Evolutionary conservation across 2,329 filamentous ascomycete species (phyloP).

Genomic region (Penicillium vulpinum): DNA sequence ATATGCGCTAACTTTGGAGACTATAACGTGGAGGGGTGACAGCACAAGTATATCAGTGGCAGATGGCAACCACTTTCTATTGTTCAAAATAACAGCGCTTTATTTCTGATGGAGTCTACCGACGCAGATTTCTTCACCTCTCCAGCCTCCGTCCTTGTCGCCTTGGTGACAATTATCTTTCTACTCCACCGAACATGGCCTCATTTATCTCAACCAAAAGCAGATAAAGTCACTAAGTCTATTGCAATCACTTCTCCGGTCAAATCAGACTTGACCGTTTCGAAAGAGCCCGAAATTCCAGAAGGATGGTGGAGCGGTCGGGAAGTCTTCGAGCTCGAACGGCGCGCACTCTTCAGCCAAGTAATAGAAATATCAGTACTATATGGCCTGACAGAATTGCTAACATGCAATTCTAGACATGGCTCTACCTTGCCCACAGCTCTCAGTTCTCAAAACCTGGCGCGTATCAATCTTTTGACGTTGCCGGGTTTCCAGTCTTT

Average conservation of each 20-base stretch:
- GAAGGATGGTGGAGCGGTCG: slow-evolving; percentile 41
- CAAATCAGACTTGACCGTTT: slow-evolving; percentile 21
- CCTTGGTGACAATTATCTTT: slow-evolving; percentile 14
- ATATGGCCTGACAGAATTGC: neutral
- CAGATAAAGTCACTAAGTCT: neutral
- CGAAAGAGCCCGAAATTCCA: slow-evolving; percentile 46
- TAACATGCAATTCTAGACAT: slow-evolving; percentile 26
- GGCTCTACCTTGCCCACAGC: slow-evolving; percentile 41
- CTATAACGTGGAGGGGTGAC: slow-evolving; percentile 18
- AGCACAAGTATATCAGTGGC: slow-evolving; percentile 20
- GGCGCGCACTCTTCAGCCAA: slow-evolving; percentile 52
- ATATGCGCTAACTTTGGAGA: slow-evolving; percentile 7
- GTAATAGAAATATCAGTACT: slow-evolving; percentile 25
- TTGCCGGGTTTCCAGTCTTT: slow-evolving; percentile 60
- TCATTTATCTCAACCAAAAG: slow-evolving; percentile 4
- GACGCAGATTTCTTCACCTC: slow-evolving; percentile 10
- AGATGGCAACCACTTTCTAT: neutral
- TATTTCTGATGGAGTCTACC: slow-evolving; percentile 16
- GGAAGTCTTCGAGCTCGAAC: slow-evolving; percentile 50
- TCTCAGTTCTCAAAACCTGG: slow-evolving; percentile 54
- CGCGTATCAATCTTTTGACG: slow-evolving; percentile 57
- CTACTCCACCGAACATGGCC: slow-evolving; percentile 14
- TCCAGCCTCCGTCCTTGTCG: slow-evolving; percentile 16
- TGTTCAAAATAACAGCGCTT: neutral
- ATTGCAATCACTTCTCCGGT: neutral